These are phyloP conservation scores for Yamadazyma laniorum DNA, from an alignment of 805 yeast genomes.

Conservation along the genomic window DNA sequence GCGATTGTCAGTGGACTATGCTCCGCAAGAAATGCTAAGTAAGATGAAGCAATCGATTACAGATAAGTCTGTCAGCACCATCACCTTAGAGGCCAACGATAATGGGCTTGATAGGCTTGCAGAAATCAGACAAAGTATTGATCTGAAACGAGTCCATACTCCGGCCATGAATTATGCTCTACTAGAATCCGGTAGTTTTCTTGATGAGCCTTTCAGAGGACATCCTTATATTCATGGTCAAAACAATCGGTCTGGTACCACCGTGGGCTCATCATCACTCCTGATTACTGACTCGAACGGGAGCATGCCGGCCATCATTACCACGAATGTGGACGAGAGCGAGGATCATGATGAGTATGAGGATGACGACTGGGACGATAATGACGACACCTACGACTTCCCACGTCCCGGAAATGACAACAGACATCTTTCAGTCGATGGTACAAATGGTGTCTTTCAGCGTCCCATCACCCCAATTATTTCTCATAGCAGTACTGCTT, in stretches of 20 bases:
- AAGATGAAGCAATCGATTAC: conserved; percentile 26
- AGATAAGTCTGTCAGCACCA: conserved; percentile 19
- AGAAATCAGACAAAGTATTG: conserved; percentile 37
- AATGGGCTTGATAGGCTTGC: conserved; percentile 18
- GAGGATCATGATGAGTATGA: neutral
- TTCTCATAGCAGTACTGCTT: conserved; percentile 11
- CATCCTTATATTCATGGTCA: conserved; percentile 1
- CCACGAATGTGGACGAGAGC: conserved; percentile 9
- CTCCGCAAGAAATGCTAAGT: conserved; percentile 26
- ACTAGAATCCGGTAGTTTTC: conserved; percentile 6
- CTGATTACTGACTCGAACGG: conserved; percentile 7
- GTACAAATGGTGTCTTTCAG: conserved; percentile 5
- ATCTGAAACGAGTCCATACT: conserved; percentile 29
- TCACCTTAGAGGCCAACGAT: conserved; percentile 16
- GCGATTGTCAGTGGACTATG: conserved; percentile 11
- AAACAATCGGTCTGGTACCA: conserved; percentile 7
- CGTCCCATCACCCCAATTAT: conserved; percentile 7
- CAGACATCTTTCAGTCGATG: conserved; percentile 2
- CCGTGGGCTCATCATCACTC: conserved; percentile 9
- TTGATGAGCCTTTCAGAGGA: conserved; percentile 8
- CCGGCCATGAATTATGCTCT: conserved; percentile 1
- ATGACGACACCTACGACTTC: neutral
- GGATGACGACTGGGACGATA: neutral
- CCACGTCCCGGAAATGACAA: neutral
- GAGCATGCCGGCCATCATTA: conserved; percentile 12